Conservation (phyloP, 805 yeast genomes). For the Middelhovenomyces tepae region DNA sequence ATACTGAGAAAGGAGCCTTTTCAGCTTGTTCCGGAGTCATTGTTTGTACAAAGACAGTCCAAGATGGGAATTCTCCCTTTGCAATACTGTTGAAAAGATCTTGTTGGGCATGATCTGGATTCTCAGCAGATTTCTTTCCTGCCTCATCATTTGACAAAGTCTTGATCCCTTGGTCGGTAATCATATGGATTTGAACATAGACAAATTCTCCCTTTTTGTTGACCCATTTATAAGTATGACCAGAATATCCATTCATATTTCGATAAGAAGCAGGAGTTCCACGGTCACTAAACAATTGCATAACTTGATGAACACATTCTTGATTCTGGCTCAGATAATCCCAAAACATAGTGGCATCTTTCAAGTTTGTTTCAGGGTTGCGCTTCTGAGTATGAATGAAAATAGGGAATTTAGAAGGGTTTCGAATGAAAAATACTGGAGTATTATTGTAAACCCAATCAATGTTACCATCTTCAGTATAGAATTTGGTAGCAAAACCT, state of each 20-base stretch:
- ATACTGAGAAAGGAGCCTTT: conserved; percentile 38
- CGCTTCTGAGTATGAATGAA: conserved; percentile 66
- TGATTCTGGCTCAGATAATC: conserved; percentile 48
- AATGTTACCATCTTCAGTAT: conserved; percentile 58
- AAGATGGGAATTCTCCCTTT: conserved; percentile 42
- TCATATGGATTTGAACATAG: conserved; percentile 49
- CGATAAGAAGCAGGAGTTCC: conserved; percentile 51
- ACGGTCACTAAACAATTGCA: conserved; percentile 49
- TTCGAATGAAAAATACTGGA: conserved; percentile 57
- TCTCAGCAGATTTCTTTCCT: conserved; percentile 35
- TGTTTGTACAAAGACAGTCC: conserved; percentile 48
- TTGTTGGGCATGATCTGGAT: conserved; percentile 43
- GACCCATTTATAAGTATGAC: conserved; percentile 53
- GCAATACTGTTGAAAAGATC: conserved; percentile 40
- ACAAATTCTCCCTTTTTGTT: conserved; percentile 42
- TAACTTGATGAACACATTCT: conserved; percentile 49
- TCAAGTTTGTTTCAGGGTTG: conserved; percentile 52
- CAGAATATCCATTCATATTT: conserved; percentile 54
- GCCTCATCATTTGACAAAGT: conserved; percentile 40
- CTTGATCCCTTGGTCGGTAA: conserved; percentile 43
- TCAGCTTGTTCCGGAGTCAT: conserved; percentile 52
- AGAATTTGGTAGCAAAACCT: conserved; percentile 57
- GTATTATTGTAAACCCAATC: conserved; percentile 73
- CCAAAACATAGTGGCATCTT: conserved; percentile 50
- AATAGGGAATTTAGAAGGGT: conserved; percentile 55